Base-by-base conservation (phyloP, 2,329 filamentous ascomycete genomes). In the Berkeleyomyces rouxiae region DNA sequence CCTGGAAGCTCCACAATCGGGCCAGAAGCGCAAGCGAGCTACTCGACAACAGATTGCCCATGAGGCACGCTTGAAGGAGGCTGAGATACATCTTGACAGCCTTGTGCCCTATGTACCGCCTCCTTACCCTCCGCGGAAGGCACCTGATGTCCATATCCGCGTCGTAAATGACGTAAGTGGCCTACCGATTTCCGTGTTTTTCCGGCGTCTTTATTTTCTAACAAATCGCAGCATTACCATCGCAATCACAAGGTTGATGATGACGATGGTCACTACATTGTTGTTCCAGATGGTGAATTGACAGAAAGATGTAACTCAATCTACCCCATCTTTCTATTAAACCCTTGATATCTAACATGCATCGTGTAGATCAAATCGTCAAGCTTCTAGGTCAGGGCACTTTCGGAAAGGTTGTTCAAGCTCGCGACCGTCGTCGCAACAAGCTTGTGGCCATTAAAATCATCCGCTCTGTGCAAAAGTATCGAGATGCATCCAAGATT, bases 381-480 rank as follows among this genome's bases (percentile, higher is more conserved):
- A 90, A 90, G 68, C 80, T 97, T 37, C 85, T 99, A 10, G 93
- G 93, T 31, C 93, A 99, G 75, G 93, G 93, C 66, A 99, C 93
- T 0, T 99, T 99, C 71, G 93, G 93, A 70, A 99, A 99, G 74
- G 93, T 99, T 13, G 93, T 99, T 16, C 87, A 96, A 73, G 93
- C 93, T 61, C 85, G 83, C 68, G 93, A 99, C 71, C 83, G 83
- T 65, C 82, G 82, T 69, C 85, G 84, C 66, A 86, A 86, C 68
- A 89, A 91, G 71, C 72, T 79, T 4, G 95, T 95, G 46, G 93
- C 93, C 42, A 90, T 99, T 74, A 99, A 99, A 74, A 95, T 99
- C 72, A 97, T 99, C 67, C 86, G 93, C 68, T 96, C 93, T 0
- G 93, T 99, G 10, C 93, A 96, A 71, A 99, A 99, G 72, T 99